phyloP scores from a whole-genome alignment of 768 basidiomycete species.

The Naganishia vaughanmartiniae region DNA sequence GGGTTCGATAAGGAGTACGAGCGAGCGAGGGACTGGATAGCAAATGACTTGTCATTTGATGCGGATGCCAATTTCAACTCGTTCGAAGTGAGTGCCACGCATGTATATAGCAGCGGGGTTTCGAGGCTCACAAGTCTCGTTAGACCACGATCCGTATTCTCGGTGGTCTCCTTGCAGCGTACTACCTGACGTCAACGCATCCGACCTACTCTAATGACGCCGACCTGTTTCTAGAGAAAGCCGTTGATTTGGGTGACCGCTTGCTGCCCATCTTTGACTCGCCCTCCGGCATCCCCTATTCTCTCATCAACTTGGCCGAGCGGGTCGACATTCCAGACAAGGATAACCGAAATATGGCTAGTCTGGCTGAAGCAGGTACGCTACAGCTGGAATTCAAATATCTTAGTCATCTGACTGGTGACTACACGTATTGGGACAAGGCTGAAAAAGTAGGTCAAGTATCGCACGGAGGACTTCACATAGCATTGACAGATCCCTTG shows the following conservation, averaged over 20 bases:
- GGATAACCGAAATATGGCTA: conserved; percentile 64
- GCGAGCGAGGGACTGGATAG: conserved; percentile 75
- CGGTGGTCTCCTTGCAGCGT: conserved; percentile 82
- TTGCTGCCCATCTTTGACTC: conserved; percentile 80
- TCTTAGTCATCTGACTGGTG: conserved; percentile 71
- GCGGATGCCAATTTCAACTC: conserved; percentile 76
- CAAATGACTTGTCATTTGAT: conserved; percentile 67
- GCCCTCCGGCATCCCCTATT: conserved; percentile 73
- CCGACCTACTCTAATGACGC: conserved; percentile 55
- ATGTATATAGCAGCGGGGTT: neutral
- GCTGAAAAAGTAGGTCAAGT: conserved; percentile 62
- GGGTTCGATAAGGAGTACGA: conserved; percentile 73
- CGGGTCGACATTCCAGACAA: conserved; percentile 62
- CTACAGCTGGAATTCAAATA: conserved; percentile 89
- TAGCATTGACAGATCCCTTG: conserved; percentile 54
- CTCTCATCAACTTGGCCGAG: conserved; percentile 70
- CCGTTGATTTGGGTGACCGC: conserved; percentile 79
- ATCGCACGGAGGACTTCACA: neutral
- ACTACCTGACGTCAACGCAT: conserved; percentile 64
- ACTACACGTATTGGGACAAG: conserved; percentile 75
- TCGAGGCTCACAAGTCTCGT: neutral
- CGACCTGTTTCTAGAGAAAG: conserved; percentile 68
- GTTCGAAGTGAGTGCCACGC: conserved; percentile 68
- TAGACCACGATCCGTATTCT: conserved; percentile 90
- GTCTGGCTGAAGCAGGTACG: conserved; percentile 82